Evolutionary conservation across 306 rosid species (phyloP), one percentile per base, ranked within the genome.

Genomic region (Rubus idaeus): DNA sequence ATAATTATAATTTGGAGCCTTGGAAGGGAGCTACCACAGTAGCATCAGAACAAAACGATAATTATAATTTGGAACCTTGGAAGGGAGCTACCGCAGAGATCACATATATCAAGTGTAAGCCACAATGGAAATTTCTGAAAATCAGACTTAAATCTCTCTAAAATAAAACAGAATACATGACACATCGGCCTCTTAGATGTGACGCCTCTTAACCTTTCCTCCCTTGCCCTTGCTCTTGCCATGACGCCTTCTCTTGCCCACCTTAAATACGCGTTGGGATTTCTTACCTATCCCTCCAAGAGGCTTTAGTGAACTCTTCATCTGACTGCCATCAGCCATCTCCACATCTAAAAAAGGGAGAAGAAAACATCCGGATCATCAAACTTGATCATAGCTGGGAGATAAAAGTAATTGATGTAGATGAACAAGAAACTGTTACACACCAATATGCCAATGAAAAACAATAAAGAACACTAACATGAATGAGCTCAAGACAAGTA

Each of bases 221-320:
- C 89, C 79, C 73, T 69, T 56, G 47, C 83, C 79, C 30, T 80
- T 80, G 40, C 79, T 91, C 82, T 92, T 94, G 44, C 96, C 93
- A 18, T 84, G 86, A 8, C 87, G 91, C 81, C 83, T 90, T 65
- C 82, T 79, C 83, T 88, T 95, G 4, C 96, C 96, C 49, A 95
- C 64, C 90, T 95, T 95, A 68, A 95, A 88, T 53, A 88, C 90
- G 80, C 82, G 87, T 73, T 85, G 86, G 21, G 74, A 77, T 74
- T 87, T 92, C 91, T 95, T 95, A 56, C 97, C 89, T 18, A 95
- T 64, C 65, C 89, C 90, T 60, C 96, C 96, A 76, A 58, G 81
- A 44, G 96, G 86, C 87, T 91, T 91, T 41, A 94, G 78, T 7
- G 82, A 85, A 71, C 61, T 77, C 77, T 10, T 4, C 69, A 68